A percentile compares a stretch with the other conserved stretches of the same genome.
phyloP scores from a whole-genome alignment of 257 asterid species.

The Gentiana dahurica region DNA sequence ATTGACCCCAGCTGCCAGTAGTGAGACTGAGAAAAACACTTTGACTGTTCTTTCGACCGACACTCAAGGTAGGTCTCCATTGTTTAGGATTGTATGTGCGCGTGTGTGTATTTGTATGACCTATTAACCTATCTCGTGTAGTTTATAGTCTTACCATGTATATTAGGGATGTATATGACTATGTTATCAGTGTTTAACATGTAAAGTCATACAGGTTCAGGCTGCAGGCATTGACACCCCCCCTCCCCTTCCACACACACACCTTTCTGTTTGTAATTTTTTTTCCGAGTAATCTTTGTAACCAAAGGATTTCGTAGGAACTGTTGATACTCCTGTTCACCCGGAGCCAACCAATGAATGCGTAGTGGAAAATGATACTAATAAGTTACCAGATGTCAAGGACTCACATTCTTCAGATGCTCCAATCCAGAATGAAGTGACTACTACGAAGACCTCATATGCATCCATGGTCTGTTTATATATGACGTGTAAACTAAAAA shows the following conservation, averaged over 20 bases:
- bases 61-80: slow-evolving; percentile 16
- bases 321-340: slow-evolving; percentile 1
- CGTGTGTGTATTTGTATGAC: no score
- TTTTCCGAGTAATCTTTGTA: not conserved
- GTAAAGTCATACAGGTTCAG: no score
- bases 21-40: slow-evolving; percentile 3
- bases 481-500: not conserved
- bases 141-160: not conserved
- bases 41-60: slow-evolving; percentile 4
- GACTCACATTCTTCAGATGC: slow-evolving; percentile 1
- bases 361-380: not conserved
- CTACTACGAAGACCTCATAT: slow-evolving; percentile 27
- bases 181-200: not conserved
- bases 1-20: not conserved
- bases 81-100: not conserved
- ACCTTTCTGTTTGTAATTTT: no score
- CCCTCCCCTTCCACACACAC: no score
- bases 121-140: no score
- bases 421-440: slow-evolving; percentile 5
- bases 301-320: not conserved
- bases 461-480: slow-evolving; percentile 46
- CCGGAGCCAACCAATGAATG: not conserved
- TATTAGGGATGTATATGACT: no score
- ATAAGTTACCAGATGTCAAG: not conserved
- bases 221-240: no score